Conservation (phyloP, 768 basidiomycete species). For the Lentinula aciculospora region DNA sequence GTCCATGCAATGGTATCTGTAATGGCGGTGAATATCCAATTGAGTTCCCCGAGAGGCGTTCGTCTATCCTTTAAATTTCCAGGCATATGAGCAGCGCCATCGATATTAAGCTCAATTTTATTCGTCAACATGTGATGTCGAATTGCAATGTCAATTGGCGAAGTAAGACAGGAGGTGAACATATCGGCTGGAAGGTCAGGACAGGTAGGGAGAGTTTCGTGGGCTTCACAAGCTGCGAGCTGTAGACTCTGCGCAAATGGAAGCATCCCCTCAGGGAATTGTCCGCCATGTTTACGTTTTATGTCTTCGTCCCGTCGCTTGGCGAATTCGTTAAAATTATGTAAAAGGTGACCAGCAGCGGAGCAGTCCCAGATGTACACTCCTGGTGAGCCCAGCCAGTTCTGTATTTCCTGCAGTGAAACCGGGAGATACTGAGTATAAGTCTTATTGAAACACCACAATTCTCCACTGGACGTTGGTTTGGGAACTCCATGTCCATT, state of each 20-base stretch:
- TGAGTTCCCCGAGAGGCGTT: slow-evolving; percentile 96
- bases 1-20: slow-evolving; percentile 99
- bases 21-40: slow-evolving; percentile 99
- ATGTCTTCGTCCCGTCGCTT: slow-evolving; percentile 69
- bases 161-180: slow-evolving; percentile 96
- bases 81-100: slow-evolving; percentile 76
- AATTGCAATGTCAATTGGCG: slow-evolving; percentile 96
- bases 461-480: slow-evolving; percentile 90
- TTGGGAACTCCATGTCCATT: slow-evolving; percentile 98
- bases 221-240: slow-evolving; percentile 88
- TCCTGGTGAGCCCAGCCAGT: slow-evolving; percentile 90
- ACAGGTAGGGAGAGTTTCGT: slow-evolving; percentile 89
- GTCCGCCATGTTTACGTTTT: slow-evolving; percentile 51
- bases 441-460: slow-evolving; percentile 97
- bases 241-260: slow-evolving; percentile 88
- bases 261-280: slow-evolving; percentile 50
- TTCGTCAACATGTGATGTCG: slow-evolving; percentile 89
- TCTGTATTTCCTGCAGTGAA: slow-evolving; percentile 88
- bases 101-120: slow-evolving; percentile 78
- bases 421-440: slow-evolving; percentile 99
- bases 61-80: slow-evolving; percentile 95
- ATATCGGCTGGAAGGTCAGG: slow-evolving; percentile 97
- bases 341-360: slow-evolving; percentile 89
- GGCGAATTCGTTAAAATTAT: slow-evolving; percentile 82
- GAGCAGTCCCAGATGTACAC: slow-evolving; percentile 99